Evolutionary conservation across 441 rosid species (phyloP).

Genomic region (Pelargonium citronellum): DNA sequence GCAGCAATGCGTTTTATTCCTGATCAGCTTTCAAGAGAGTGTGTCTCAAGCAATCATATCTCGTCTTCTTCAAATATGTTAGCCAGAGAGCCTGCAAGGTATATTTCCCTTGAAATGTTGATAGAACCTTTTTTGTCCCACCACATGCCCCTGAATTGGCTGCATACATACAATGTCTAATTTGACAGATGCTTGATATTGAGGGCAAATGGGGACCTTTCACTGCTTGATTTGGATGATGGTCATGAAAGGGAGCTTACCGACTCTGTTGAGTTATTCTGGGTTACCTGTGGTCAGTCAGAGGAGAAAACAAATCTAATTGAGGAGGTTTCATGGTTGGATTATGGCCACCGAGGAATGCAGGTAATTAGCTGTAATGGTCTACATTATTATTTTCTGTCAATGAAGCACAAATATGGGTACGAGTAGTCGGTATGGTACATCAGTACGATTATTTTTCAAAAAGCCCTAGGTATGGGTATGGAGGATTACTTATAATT

Average conservation of each 20-base stretch:
- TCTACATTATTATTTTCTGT: conserved; percentile 15
- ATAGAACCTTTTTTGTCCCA: conserved; percentile 20
- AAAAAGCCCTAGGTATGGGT: too few relatives aligned
- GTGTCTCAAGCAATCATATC: conserved; percentile 35
- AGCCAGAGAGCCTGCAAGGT: conserved; percentile 84
- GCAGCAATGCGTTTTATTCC: conserved; percentile 98
- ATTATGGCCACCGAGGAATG: conserved; percentile 97
- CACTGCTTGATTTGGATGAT: conserved; percentile 94
- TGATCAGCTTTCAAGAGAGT: conserved; percentile 64
- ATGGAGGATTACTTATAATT: too few relatives aligned
- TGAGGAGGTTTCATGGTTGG: conserved; percentile 98
- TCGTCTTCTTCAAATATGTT: conserved; percentile 44
- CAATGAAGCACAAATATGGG: too few relatives aligned
- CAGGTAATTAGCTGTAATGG: conserved; percentile 54
- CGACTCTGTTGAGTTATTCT: conserved; percentile 90
- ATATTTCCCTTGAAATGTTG: conserved; percentile 22
- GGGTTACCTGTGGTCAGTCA: conserved; percentile 98
- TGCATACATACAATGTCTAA: neutral
- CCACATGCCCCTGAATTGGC: conserved; percentile 26
- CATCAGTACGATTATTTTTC: too few relatives aligned
- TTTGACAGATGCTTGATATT: conserved; percentile 78
- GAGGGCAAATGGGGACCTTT: conserved; percentile 91
- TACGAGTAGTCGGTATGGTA: too few relatives aligned
- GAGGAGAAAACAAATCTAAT: conserved; percentile 81
- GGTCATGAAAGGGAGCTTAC: conserved; percentile 97